These are phyloP conservation scores for Collybia nuda DNA, from an alignment of 768 basidiomycete genomes.

Conservation along the genomic window DNA sequence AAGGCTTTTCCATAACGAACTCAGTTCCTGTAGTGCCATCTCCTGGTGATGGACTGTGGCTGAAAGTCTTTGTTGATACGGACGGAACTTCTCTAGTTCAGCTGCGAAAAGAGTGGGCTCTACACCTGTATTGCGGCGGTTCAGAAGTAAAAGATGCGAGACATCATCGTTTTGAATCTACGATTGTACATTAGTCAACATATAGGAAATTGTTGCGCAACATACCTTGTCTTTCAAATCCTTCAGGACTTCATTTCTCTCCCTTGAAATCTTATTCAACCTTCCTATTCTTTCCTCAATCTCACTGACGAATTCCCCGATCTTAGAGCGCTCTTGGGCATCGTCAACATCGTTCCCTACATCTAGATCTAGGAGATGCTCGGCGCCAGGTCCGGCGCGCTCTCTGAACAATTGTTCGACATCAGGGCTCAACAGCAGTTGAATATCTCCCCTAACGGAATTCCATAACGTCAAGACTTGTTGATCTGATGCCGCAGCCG, in stretches of 20 bases:
- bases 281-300: conserved; percentile 79
- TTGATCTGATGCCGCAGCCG: conserved; percentile 75
- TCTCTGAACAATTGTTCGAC: conserved; percentile 65
- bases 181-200: background rate
- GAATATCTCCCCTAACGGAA: conserved; percentile 62
- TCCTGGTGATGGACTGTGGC: conserved; percentile 81
- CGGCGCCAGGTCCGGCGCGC: conserved; percentile 36
- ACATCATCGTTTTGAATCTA: conserved; percentile 97
- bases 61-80: conserved; percentile 81
- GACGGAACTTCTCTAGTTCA: conserved; percentile 94
- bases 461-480: conserved; percentile 79
- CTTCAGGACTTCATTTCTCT: conserved; percentile 83
- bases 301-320: conserved; percentile 63
- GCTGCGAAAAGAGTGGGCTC: conserved; percentile 89
- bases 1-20: conserved; percentile 70
- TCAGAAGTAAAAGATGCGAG: conserved; percentile 89
- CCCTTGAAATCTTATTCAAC: conserved; percentile 80
- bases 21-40: conserved; percentile 69
- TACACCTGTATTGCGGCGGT: conserved; percentile 78
- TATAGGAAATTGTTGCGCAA: background rate
- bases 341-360: conserved; percentile 60
- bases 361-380: conserved; percentile 64
- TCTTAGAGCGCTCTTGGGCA: conserved; percentile 65
- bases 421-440: conserved; percentile 55
- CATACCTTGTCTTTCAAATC: conserved; percentile 94